Base-by-base conservation (phyloP, 2,329 filamentous ascomycete species). In the Trichoderma sp. region DNA sequence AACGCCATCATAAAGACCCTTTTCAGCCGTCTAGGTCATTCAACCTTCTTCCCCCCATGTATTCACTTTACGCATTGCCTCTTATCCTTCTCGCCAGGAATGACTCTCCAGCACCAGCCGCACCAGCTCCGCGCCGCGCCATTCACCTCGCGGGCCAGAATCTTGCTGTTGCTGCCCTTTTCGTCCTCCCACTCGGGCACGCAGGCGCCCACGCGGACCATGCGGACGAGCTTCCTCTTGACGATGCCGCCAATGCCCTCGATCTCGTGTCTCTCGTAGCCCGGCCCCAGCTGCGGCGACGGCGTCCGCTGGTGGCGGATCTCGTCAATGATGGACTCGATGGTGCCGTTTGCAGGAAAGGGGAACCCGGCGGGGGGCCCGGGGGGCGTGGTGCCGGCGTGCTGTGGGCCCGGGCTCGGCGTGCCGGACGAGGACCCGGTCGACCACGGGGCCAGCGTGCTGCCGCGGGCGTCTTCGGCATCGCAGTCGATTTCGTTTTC, bases 101-200 rank as follows among this genome's bases (percentile, higher is more conserved):
- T 87, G 3, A 93, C 89, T 70, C 93, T 85, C 78, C 85, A 88
- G 78, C 95, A 98, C 94, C 95, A 97, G 0, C 91, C 93, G 79
- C 94, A 98, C 93, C 93, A 97, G 76, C 91, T 94, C 70, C 94
- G 86, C 68, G 89, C 84, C 59, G 81, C 79, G 0, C 92, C 92
- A 16, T 83, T 83, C 66, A 90, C 85, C 79, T 98, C 95, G 28
- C 90, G 83, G 18, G 85, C 84, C 30, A 97, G 82, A 72, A 91
- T 90, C 5, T 88, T 88, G 8, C 85, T 75, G 2, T 18, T 34
- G 30, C 59, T 65, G 43, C 86, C 86, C 68, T 87, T 85, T 79
- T 96, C 93, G 76, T 95, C 93, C 72, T 92, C 91, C 81, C 90
- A 94, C 77, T 97, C 93, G 71, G 91, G 91, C 14, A 97, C 95